A percentile compares a stretch with the other conserved stretches of the same genome.
Conservation (phyloP, 345 rosid genomes). For the Pistacia integerrima region DNA sequence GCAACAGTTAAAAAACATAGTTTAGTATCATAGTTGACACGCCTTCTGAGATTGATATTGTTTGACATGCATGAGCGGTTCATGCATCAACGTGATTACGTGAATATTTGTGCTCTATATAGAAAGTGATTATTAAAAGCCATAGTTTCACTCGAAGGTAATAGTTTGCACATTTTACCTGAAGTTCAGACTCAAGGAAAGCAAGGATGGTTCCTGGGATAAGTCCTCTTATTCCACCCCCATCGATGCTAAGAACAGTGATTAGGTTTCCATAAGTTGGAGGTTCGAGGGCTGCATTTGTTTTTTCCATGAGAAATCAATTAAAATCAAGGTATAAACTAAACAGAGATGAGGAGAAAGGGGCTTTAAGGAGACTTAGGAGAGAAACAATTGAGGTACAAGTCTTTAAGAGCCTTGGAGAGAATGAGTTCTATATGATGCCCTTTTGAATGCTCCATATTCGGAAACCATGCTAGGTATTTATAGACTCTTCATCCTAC, state of each 20-base stretch:
- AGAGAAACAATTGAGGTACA: neutral
- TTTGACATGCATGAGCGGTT: neutral
- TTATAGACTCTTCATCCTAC: neutral
- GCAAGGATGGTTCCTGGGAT: slow-evolving; percentile 43
- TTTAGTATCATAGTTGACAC: neutral
- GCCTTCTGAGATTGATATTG: neutral
- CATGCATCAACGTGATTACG: neutral
- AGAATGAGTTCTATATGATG: neutral
- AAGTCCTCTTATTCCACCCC: slow-evolving; percentile 53
- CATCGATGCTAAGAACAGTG: slow-evolving; percentile 52
- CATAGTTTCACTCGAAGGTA: neutral
- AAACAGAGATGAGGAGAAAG: neutral
- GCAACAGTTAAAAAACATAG: too few relatives aligned
- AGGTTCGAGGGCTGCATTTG: slow-evolving; percentile 37
- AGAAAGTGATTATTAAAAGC: neutral
- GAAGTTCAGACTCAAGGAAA: slow-evolving; percentile 44
- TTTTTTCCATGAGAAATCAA: slow-evolving; percentile 29
- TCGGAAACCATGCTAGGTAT: neutral
- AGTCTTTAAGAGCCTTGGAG: neutral
- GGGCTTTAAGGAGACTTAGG: neutral
- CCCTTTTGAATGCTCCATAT: neutral
- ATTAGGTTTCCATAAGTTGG: slow-evolving; percentile 38
- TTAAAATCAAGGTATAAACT: neutral
- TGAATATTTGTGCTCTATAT: neutral
- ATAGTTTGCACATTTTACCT: slow-evolving; percentile 26